Conservation (phyloP, 148 eudicot genomes). For the Heliamphora exappendiculata region DNA sequence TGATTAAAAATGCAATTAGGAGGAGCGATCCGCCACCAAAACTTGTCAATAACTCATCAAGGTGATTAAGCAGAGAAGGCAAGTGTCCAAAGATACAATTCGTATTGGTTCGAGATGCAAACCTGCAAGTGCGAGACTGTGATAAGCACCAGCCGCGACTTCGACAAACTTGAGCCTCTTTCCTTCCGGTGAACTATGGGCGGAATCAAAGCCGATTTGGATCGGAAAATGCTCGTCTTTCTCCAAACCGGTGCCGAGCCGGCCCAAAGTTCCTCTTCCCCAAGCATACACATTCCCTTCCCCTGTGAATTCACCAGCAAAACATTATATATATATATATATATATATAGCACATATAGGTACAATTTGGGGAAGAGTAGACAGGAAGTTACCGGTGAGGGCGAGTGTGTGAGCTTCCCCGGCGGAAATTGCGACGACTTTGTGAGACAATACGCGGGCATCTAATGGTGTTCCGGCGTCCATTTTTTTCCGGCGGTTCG, state of each 20-base stretch:
- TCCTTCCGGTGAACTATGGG: neutral
- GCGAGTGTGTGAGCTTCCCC: slow-evolving; percentile 90
- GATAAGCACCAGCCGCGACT: slow-evolving; percentile 81
- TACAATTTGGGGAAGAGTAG: no score
- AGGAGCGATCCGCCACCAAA: neutral
- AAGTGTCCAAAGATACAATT: neutral
- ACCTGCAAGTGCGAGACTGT: slow-evolving; percentile 86
- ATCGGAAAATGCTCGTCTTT: slow-evolving; percentile 43
- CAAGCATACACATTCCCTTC: slow-evolving; percentile 73
- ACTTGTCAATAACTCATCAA: neutral
- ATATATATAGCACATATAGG: neutral
- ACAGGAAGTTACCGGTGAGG: slow-evolving; percentile 36
- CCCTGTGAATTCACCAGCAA: slow-evolving; percentile 17
- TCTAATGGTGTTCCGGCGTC: slow-evolving; percentile 3
- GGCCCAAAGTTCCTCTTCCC: slow-evolving; percentile 83
- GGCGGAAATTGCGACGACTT: slow-evolving; percentile 46
- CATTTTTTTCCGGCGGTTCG: slow-evolving; percentile 4
- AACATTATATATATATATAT: neutral
- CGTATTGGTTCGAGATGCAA: neutral
- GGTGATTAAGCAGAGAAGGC: neutral
- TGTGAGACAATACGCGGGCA: slow-evolving; percentile 23
- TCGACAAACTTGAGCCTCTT: slow-evolving; percentile 32
- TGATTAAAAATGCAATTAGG: neutral
- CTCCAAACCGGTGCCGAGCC: slow-evolving; percentile 71
- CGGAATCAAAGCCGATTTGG: slow-evolving; percentile 25